Evolutionary conservation across 2,329 filamentous ascomycete genomes (phyloP).

Genomic region (Fonsecaea pedrosoi): DNA sequence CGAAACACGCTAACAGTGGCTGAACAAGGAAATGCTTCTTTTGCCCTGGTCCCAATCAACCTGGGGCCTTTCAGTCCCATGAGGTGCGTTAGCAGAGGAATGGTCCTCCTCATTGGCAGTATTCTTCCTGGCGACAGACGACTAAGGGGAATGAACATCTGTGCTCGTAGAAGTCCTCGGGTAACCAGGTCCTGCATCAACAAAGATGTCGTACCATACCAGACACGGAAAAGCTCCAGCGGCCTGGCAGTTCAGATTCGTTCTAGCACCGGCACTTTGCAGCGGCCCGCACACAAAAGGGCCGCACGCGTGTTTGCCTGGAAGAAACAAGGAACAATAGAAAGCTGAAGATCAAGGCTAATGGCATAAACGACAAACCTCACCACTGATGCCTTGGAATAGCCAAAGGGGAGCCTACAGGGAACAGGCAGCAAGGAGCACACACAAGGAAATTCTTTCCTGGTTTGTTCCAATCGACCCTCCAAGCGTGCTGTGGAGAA

Average conservation of each 20-base stretch:
- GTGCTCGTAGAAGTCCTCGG: neutral
- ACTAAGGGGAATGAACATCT: neutral
- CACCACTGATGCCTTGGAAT: neutral
- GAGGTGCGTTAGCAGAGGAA: neutral
- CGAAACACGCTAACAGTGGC: neutral
- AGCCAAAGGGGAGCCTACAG: neutral
- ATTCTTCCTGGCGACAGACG: neutral
- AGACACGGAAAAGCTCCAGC: slow-evolving; percentile 2
- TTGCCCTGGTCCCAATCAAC: slow-evolving; percentile 1
- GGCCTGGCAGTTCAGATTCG: neutral
- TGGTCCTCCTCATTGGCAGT: neutral
- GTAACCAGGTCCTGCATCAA: neutral
- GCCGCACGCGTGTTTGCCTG: neutral
- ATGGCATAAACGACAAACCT: neutral
- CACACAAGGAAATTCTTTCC: neutral
- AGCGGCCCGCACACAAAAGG: neutral
- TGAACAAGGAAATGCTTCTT: slow-evolving; percentile 1
- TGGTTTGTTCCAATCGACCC: neutral
- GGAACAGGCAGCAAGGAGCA: neutral
- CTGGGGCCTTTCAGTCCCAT: neutral
- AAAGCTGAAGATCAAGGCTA: neutral
- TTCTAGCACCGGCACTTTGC: neutral
- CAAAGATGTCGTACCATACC: neutral
- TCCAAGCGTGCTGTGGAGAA: neutral
- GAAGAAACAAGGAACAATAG: neutral